Evolutionary conservation across 108 stramenopile species (phyloP), one percentile per base, ranked within the genome.

Genomic region (Fragilariopsis cylindrus): DNA sequence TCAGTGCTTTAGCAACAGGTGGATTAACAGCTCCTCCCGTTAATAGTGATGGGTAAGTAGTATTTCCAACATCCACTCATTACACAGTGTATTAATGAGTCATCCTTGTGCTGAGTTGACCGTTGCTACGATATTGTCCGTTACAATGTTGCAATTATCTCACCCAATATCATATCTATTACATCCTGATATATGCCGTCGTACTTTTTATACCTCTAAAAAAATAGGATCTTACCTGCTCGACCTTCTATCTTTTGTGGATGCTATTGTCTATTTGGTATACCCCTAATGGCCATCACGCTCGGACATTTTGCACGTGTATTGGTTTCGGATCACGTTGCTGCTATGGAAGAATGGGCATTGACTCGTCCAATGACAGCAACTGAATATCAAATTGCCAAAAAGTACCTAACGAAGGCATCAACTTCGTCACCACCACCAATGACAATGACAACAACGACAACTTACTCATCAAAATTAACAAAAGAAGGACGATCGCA

Each of bases 1-100:
- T 90, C 21, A 86, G 85, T 11, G 90, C 90, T 2, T 65, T 90
- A 6, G 87, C 90, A 9, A 90, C 90, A 11, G 90, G 90, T 3
- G 90, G 90, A 12, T 62, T 90, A 48, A 90, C 90, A 1, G 90
- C 81, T 15, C 90, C 90, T 12, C 76, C 72, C 7, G 87, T 88
- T 13, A 75, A 86, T 60, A 60, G 49, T 30, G 63, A 78, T 30
- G 90, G 90, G 30, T 30, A 30, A 30, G 30, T 30, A 30, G 30
- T 2, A 30, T 30, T 30, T 30, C 30, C 30, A 30, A 30, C 30
- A 30, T 0, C 2, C 30, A 30, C 30, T 30, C 30, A 30, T 30
- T 30, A 30, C 30, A 30, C 30, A 30, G 30, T 30, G 30, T 30
- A 30, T 30, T 2, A 30, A 30, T 30, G 30, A 30, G 2, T 30